These are phyloP conservation scores for Tricholoma bakamatsutake DNA, from an alignment of 768 basidiomycete genomes.

Conservation along the genomic window DNA sequence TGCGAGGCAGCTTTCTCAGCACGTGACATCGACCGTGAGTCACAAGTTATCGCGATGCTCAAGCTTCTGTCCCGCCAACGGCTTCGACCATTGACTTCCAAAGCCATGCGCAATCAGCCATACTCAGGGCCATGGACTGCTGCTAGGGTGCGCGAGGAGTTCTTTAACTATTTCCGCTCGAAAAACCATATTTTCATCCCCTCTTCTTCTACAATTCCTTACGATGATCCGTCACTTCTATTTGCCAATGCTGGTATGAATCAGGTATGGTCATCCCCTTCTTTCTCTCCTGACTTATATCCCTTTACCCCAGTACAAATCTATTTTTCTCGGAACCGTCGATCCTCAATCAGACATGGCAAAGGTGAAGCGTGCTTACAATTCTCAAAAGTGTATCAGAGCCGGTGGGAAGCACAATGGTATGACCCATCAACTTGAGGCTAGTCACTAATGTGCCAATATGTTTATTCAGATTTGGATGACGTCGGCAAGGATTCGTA, in stretches of 20 bases:
- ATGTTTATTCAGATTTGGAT: slow-evolving; percentile 68
- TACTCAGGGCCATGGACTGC: slow-evolving; percentile 67
- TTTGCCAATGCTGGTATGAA: slow-evolving; percentile 99
- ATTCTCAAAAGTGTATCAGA: slow-evolving; percentile 96
- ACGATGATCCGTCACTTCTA: slow-evolving; percentile 94
- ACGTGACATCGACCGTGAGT: slow-evolving; percentile 18
- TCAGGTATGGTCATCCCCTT: slow-evolving; percentile 44
- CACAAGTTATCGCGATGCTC: slow-evolving; percentile 11
- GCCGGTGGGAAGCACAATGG: slow-evolving; percentile 99
- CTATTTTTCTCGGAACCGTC: slow-evolving; percentile 96
- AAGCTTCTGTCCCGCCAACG: slow-evolving; percentile 15
- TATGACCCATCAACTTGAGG: slow-evolving; percentile 19
- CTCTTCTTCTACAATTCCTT: slow-evolving; percentile 90
- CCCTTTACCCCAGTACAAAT: slow-evolving; percentile 67
- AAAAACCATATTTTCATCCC: slow-evolving; percentile 85
- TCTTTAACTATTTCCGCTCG: slow-evolving; percentile 82
- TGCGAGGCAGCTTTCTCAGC: slow-evolving; percentile 1
- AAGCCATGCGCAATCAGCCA: slow-evolving; percentile 30
- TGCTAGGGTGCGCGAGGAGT: slow-evolving; percentile 77
- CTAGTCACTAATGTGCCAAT: not conserved
- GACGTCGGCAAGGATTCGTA: slow-evolving; percentile 99
- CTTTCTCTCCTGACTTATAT: not conserved
- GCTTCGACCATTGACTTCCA: slow-evolving; percentile 9
- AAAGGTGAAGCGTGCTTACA: slow-evolving; percentile 89
- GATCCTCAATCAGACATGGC: slow-evolving; percentile 91